Evolutionary conservation across 2,329 filamentous ascomycete species (phyloP).

Genomic region (Scedosporium boydii): DNA sequence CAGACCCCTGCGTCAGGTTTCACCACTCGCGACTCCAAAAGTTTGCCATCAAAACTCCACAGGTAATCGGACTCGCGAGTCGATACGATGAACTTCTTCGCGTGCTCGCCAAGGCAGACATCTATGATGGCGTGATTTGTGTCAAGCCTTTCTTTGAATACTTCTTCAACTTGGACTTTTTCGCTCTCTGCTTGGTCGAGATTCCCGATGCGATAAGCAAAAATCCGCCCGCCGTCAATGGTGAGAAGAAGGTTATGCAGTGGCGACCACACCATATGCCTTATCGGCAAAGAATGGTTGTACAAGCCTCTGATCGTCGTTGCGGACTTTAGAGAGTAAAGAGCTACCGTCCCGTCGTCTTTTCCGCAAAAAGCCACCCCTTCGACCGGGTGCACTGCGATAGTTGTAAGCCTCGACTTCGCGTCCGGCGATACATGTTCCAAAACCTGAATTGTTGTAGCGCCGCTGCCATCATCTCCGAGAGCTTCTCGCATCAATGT

Average conservation of each 20-base stretch:
- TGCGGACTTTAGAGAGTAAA: background rate
- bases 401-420: background rate
- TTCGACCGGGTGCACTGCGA: background rate
- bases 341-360: background rate
- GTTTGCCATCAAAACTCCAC: slow-evolving; percentile 16
- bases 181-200: background rate
- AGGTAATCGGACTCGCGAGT: slow-evolving; percentile 21
- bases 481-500: slow-evolving; percentile 15
- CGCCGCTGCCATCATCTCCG: slow-evolving; percentile 17
- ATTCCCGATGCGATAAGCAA: no score
- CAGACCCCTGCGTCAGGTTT: slow-evolving; percentile 6
- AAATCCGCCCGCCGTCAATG: background rate
- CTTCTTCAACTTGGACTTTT: background rate
- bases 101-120: slow-evolving; percentile 15
- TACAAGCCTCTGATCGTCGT: background rate
- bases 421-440: background rate
- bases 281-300: background rate
- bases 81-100: slow-evolving; percentile 20
- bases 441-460: slow-evolving; percentile 10
- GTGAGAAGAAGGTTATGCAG: background rate
- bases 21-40: slow-evolving; percentile 11
- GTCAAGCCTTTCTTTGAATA: slow-evolving; percentile 10
- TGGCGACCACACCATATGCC: background rate
- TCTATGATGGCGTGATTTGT: slow-evolving; percentile 15
- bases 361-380: background rate